Evolutionary conservation across 768 basidiomycete species (phyloP).

Genomic region (Lactarius quietus): DNA sequence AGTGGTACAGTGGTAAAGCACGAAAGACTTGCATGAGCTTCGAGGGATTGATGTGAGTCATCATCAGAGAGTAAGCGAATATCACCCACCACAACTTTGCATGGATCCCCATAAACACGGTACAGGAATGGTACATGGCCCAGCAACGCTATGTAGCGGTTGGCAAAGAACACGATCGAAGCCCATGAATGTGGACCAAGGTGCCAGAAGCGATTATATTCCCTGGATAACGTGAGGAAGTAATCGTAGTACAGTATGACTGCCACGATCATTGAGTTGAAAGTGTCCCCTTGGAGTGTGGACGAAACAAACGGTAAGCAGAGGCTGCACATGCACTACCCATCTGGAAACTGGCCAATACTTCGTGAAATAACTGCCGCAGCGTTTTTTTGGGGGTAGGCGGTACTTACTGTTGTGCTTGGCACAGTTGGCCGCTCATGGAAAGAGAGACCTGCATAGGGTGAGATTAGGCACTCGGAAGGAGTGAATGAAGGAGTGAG

Average conservation of each 20-base stretch:
- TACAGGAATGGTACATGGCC: conserved; percentile 26
- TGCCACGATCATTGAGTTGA: conserved; percentile 15
- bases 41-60: background rate
- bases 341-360: background rate
- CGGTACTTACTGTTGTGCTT: background rate
- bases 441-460: background rate
- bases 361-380: background rate
- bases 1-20: too few relatives aligned
- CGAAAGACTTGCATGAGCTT: conserved; percentile 1
- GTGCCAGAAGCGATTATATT: too few relatives aligned
- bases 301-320: conserved; percentile 1
- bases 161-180: too few relatives aligned
- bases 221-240: too few relatives aligned
- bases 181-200: too few relatives aligned
- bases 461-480: background rate
- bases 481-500: background rate
- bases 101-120: conserved; percentile 1
- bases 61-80: background rate
- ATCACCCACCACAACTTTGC: background rate
- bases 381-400: background rate
- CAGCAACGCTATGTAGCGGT: too few relatives aligned
- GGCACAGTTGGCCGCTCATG: background rate
- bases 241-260: conserved; percentile 44
- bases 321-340: background rate
- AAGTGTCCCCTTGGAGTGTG: background rate